Evolutionary conservation across 2,329 filamentous ascomycete species (phyloP).

Genomic region (Coniochaeta ligniaria): DNA sequence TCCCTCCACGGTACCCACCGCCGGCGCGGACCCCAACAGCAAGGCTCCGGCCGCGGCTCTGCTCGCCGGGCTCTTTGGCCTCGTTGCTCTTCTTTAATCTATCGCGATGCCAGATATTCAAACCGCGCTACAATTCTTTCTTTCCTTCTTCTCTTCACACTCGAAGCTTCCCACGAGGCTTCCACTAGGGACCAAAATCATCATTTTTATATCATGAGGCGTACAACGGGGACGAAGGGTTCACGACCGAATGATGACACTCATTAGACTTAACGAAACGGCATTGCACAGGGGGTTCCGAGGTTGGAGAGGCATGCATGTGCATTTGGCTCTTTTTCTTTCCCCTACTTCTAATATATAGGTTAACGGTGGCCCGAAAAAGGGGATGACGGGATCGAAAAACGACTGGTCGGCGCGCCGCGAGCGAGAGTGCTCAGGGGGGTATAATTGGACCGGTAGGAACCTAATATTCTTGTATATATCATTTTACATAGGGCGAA

Average conservation of each 20-base stretch:
- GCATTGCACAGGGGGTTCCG: not conserved
- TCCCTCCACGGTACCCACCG: conserved; percentile 21
- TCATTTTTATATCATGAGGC: not conserved
- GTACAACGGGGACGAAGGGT: not conserved
- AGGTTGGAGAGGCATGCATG: not conserved
- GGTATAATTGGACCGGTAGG: not conserved
- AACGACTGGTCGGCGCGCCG: not conserved
- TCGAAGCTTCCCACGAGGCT: not conserved
- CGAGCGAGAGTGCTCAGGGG: not conserved
- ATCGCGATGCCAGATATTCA: too few relatives aligned
- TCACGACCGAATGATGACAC: conserved; percentile 2
- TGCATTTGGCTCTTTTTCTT: not conserved
- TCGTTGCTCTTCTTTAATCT: conserved; percentile 26
- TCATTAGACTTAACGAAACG: not conserved
- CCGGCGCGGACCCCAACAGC: conserved; percentile 11
- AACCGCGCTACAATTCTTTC: not conserved
- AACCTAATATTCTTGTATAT: not conserved
- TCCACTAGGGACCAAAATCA: conserved; percentile 1
- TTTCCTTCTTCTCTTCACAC: not conserved
- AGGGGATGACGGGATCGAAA: not conserved
- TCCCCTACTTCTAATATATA: not conserved
- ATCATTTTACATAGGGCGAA: not conserved
- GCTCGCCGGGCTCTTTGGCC: conserved; percentile 29
- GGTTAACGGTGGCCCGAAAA: not conserved
- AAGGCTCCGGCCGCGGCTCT: conserved; percentile 23